Evolutionary conservation across 257 asterid genomes (phyloP).

Genomic region (Salvia rosmarinus): DNA sequence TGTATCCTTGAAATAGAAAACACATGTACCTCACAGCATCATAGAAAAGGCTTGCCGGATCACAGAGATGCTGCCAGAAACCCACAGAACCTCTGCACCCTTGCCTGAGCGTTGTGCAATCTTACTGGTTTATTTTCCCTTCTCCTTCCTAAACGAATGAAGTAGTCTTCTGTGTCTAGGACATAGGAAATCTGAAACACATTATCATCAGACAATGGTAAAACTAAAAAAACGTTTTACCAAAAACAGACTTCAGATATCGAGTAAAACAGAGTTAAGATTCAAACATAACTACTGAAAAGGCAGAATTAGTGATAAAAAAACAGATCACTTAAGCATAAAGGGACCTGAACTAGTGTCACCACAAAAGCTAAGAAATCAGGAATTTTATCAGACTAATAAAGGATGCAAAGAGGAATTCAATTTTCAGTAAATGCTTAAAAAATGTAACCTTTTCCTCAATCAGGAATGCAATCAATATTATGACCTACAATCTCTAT

Average conservation of each 20-base stretch:
- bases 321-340: not conserved
- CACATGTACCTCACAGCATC: conserved; percentile 35
- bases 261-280: not conserved
- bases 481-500: not conserved
- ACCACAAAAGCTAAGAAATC: not conserved
- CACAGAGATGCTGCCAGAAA: conserved; percentile 51
- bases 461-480: not conserved
- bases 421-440: conserved; percentile 1
- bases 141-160: conserved; percentile 67
- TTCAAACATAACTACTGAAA: conserved; percentile 13
- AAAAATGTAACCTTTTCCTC: not conserved
- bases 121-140: conserved; percentile 43
- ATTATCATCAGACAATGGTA: conserved; percentile 5
- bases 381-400: not conserved
- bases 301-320: not conserved
- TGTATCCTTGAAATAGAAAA: not conserved
- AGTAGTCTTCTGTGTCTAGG: conserved; percentile 93
- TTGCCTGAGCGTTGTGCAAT: conserved; percentile 36
- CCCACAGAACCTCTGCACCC: conserved; percentile 54
- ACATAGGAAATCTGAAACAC: conserved; percentile 79
- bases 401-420: not conserved
- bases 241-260: conserved; percentile 2
- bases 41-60: conserved; percentile 13
- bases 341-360: not conserved
- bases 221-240: not conserved